Conservation (phyloP, 805 yeast species). For the Nakazawaea laoshanensis region DNA sequence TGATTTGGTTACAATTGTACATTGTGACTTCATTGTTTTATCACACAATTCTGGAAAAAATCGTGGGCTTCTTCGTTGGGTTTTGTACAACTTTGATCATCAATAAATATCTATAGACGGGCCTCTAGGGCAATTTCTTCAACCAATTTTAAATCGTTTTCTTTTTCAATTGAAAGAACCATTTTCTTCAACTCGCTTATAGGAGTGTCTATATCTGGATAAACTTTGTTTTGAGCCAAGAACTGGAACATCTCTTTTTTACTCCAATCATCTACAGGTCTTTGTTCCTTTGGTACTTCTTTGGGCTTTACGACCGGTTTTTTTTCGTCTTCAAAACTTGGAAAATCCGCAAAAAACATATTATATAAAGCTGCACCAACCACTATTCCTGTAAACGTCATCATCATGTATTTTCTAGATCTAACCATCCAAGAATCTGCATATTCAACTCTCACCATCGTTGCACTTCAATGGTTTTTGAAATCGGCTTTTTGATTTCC, state of each 20-base stretch:
- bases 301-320: conserved; percentile 4
- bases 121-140: conserved; percentile 7
- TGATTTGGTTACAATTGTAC: conserved; percentile 30
- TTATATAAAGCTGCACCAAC: conserved; percentile 8
- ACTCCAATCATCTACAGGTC: conserved; percentile 5
- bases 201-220: conserved; percentile 7
- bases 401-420: conserved; percentile 6
- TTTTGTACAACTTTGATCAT: conserved; percentile 18
- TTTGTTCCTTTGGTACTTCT: background rate
- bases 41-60: conserved; percentile 38
- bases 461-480: too few species aligned
- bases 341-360: conserved; percentile 8
- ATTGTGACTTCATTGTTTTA: conserved; percentile 38
- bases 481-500: background rate
- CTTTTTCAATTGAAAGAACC: background rate
- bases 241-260: conserved; percentile 9
- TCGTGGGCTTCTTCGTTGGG: conserved; percentile 34
- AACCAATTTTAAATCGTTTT: conserved; percentile 1
- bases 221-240: conserved; percentile 9
- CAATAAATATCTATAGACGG: conserved; percentile 1
- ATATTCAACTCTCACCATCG: too few species aligned
- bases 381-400: conserved; percentile 10
- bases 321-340: conserved; percentile 6
- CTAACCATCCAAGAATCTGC: background rate
- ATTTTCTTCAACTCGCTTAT: conserved; percentile 1